A percentile compares a stretch with the other conserved stretches of the same genome.
Conservation (phyloP, 768 basidiomycete genomes). For the Termitomyces sp. region DNA sequence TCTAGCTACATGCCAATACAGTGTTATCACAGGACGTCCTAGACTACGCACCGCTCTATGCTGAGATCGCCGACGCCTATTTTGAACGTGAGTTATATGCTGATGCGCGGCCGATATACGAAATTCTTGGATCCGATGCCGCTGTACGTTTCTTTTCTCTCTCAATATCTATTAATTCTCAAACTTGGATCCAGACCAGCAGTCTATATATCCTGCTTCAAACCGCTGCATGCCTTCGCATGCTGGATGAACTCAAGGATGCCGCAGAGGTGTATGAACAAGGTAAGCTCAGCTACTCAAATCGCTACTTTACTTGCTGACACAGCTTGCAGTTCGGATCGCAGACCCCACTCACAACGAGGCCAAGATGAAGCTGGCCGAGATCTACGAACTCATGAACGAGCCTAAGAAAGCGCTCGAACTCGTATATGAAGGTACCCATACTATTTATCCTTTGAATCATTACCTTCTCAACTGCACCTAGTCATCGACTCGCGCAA, state of each 20-base stretch:
- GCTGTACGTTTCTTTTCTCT: slow-evolving; percentile 40
- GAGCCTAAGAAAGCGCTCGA: slow-evolving; percentile 79
- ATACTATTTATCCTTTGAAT: not conserved
- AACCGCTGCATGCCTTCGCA: slow-evolving; percentile 77
- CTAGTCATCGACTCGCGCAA: slow-evolving; percentile 59
- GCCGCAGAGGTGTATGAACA: slow-evolving; percentile 83
- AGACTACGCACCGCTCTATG: slow-evolving; percentile 75
- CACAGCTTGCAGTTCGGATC: slow-evolving; percentile 47
- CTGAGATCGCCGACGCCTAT: slow-evolving; percentile 82
- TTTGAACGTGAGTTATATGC: slow-evolving; percentile 71
- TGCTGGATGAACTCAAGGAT: slow-evolving; percentile 66
- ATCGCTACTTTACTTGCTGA: not conserved
- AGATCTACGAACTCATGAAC: slow-evolving; percentile 80
- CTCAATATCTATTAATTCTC: not conserved
- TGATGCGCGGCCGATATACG: slow-evolving; percentile 78
- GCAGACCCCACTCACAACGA: slow-evolving; percentile 75
- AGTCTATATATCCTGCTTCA: slow-evolving; percentile 66
- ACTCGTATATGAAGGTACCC: slow-evolving; percentile 75
- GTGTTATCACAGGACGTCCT: slow-evolving; percentile 67
- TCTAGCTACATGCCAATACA: slow-evolving; percentile 70
- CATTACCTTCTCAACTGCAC: not conserved
- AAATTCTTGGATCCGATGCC: slow-evolving; percentile 67
- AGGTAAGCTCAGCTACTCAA: slow-evolving; percentile 36
- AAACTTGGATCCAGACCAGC: slow-evolving; percentile 49
- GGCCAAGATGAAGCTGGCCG: slow-evolving; percentile 86